A percentile compares a stretch with the other conserved stretches of the same genome.
Evolutionary conservation across 2,329 filamentous ascomycete species (phyloP).

Genomic region (Ustilaginoidea virens): DNA sequence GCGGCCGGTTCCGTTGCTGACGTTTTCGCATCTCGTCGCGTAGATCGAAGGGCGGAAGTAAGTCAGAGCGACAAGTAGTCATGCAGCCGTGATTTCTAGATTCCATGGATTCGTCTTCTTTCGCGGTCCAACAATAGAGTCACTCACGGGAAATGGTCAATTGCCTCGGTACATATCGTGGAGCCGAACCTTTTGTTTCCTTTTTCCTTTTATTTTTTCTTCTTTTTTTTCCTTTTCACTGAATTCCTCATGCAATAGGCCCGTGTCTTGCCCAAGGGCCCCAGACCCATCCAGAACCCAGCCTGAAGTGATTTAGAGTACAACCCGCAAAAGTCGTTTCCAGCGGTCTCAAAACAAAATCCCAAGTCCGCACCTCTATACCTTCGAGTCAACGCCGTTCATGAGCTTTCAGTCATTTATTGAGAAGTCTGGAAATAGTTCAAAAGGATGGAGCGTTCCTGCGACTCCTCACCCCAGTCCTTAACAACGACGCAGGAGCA

Average conservation of each 20-base stretch:
- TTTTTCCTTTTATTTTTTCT: conserved; percentile 25
- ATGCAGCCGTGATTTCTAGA: no score
- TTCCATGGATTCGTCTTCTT: no score
- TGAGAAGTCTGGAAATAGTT: conserved; percentile 99
- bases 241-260: conserved; percentile 15
- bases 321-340: conserved; percentile 23
- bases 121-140: no score
- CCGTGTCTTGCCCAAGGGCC: conserved; percentile 15
- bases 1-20: neutral
- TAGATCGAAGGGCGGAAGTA: conserved; percentile 28
- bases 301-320: conserved; percentile 31
- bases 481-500: conserved; percentile 99
- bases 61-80: no score
- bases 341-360: conserved; percentile 14
- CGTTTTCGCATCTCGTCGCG: neutral
- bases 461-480: conserved; percentile 99
- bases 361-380: conserved; percentile 23
- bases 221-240: neutral
- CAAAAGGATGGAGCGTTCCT: conserved; percentile 96
- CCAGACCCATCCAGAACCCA: conserved; percentile 28
- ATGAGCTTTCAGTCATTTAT: conserved; percentile 22
- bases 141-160: neutral
- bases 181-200: conserved; percentile 12
- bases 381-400: conserved; percentile 19
- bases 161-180: neutral